Evolutionary conservation across 768 basidiomycete species (phyloP).

Genomic region (Tylopilus felleus): DNA sequence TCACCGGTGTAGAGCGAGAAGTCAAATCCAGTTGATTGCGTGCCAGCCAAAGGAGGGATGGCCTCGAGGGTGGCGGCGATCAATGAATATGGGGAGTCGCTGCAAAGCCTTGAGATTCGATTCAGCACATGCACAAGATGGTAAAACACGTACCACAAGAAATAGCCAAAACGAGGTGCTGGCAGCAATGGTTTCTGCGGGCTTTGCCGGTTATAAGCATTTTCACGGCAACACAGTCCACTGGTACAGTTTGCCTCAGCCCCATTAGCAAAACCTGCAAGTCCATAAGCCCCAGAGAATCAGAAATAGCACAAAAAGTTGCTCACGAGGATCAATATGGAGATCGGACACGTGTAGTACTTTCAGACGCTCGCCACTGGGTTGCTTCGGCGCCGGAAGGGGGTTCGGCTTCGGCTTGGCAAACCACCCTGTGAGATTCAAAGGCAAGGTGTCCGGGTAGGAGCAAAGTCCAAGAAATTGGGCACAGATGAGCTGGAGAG

Average conservation of each 20-base stretch:
- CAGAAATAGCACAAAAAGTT: background rate
- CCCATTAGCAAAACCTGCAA: conserved; percentile 61
- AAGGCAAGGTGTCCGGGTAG: conserved; percentile 51
- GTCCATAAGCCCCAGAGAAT: background rate
- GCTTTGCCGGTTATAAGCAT: conserved; percentile 47
- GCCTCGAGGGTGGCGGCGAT: conserved; percentile 58
- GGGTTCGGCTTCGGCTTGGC: conserved; percentile 72
- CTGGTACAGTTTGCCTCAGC: conserved; percentile 71
- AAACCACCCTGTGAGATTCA: conserved; percentile 70
- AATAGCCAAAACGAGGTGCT: conserved; percentile 69
- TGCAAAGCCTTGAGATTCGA: conserved; percentile 14
- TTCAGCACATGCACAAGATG: background rate
- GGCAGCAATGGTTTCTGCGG: conserved; percentile 50
- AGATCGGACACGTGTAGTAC: conserved; percentile 76
- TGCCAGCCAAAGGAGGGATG: conserved; percentile 64
- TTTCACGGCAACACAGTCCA: conserved; percentile 62
- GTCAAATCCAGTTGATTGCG: conserved; percentile 56
- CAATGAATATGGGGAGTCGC: conserved; percentile 65
- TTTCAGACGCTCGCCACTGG: conserved; percentile 64
- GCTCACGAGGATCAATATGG: conserved; percentile 69
- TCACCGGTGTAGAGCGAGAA: conserved; percentile 74
- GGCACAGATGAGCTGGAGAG: conserved; percentile 50
- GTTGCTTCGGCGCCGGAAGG: conserved; percentile 53
- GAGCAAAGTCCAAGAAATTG: conserved; percentile 58
- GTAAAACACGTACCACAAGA: conserved; percentile 42